Conservation (phyloP, 169 alveolate genomes). For the Plasmodium sp. region DNA sequence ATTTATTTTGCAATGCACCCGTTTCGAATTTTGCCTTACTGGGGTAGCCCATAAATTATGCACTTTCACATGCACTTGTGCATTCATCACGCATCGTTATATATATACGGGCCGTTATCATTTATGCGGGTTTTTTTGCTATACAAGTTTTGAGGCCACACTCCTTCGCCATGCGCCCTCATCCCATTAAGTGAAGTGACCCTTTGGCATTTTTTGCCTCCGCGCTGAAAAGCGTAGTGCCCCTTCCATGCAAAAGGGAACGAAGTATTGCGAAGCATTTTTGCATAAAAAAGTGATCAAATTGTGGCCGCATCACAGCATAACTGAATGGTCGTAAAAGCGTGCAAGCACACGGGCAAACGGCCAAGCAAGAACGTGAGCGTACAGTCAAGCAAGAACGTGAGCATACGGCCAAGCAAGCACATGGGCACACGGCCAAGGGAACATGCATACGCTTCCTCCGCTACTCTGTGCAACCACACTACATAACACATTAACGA, state of each 20-base stretch:
- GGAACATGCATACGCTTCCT: neutral
- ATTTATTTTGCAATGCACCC: neutral
- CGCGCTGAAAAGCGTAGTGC: neutral
- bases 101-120: neutral
- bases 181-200: neutral
- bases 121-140: neutral
- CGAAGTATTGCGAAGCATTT: neutral
- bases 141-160: neutral
- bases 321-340: neutral
- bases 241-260: neutral
- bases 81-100: neutral
- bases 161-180: neutral
- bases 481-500: neutral
- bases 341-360: neutral
- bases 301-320: neutral
- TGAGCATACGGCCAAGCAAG: no score
- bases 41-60: neutral
- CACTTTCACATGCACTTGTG: neutral
- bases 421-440: neutral
- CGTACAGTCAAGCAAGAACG: no score
- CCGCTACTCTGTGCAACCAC: neutral
- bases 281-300: neutral
- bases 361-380: neutral
- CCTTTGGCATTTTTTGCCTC: neutral
- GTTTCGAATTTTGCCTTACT: neutral